phyloP scores from a whole-genome alignment of 2,329 filamentous ascomycete genomes.

The Ophiostoma pallidulum region DNA sequence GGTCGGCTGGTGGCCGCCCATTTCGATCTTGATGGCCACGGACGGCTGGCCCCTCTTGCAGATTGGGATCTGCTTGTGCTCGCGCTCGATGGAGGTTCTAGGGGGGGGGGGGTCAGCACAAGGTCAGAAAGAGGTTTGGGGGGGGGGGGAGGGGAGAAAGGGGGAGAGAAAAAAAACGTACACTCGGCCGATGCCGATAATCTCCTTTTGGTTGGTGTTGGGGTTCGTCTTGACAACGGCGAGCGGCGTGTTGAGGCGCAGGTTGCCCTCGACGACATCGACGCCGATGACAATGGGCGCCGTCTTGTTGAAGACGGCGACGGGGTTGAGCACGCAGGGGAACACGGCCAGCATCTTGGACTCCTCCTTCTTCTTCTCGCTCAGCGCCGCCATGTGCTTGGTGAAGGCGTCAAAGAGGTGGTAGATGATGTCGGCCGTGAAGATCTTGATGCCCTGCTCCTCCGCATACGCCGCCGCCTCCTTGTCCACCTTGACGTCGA shows the following conservation, averaged over 20 bases:
- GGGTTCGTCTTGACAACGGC: slow-evolving; percentile 76
- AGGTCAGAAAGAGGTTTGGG: no score
- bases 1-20: slow-evolving; percentile 79
- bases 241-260: slow-evolving; percentile 82
- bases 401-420: slow-evolving; percentile 96
- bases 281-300: slow-evolving; percentile 90
- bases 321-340: slow-evolving; percentile 78
- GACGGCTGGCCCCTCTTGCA: slow-evolving; percentile 97
- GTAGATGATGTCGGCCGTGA: slow-evolving; percentile 98
- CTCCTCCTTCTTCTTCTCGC: slow-evolving; percentile 91
- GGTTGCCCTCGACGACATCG: slow-evolving; percentile 83
- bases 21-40: slow-evolving; percentile 95
- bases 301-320: slow-evolving; percentile 98
- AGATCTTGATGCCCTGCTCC: slow-evolving; percentile 92
- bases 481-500: slow-evolving; percentile 99
- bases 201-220: slow-evolving; percentile 70
- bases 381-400: slow-evolving; percentile 79
- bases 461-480: slow-evolving; percentile 87
- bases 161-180: slow-evolving; percentile 41
- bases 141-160: neutral
- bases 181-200: slow-evolving; percentile 84
- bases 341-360: slow-evolving; percentile 93
- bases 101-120: no score
- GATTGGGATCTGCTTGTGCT: slow-evolving; percentile 86
- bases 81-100: slow-evolving; percentile 92